These are phyloP conservation scores for Articulospora tetracladia DNA, from an alignment of 495 filamentous ascomycete species.

Conservation along the genomic window DNA sequence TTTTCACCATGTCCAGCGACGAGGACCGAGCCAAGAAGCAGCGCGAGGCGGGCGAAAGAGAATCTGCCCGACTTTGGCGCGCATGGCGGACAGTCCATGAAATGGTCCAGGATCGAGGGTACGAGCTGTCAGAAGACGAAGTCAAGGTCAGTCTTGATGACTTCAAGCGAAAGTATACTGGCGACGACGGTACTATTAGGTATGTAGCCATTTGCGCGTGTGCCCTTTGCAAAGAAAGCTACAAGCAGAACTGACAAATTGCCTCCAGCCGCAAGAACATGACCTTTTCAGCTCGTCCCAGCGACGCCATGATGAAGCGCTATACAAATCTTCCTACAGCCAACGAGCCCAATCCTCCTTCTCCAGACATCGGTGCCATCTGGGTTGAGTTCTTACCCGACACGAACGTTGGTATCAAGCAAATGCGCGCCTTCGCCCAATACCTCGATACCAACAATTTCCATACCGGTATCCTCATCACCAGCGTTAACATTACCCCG, in stretches of 20 bases:
- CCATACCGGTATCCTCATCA: constrained; percentile 86
- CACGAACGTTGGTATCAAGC: constrained; percentile 75
- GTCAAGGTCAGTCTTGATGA: constrained; percentile 72
- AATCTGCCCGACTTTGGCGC: constrained; percentile 75
- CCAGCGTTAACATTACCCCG: constrained; percentile 72
- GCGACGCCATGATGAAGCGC: constrained; percentile 75
- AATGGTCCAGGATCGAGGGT: constrained; percentile 85
- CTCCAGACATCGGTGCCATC: constrained; percentile 75
- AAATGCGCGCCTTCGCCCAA: constrained; percentile 85
- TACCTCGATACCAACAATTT: constrained; percentile 71
- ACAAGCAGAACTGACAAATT: constrained; percentile 23
- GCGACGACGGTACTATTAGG: constrained; percentile 52
- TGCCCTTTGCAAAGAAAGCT: constrained; percentile 6
- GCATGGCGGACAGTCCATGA: constrained; percentile 84
- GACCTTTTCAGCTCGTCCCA: constrained; percentile 81
- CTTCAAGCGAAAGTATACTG: constrained; percentile 65
- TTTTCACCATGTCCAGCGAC: constrained; percentile 40
- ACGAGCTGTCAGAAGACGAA: constrained; percentile 87
- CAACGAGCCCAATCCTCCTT: constrained; percentile 56
- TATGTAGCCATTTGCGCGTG: constrained; percentile 9
- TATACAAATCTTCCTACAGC: constrained; percentile 66
- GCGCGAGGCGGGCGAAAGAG: constrained; percentile 54
- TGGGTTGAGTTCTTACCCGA: constrained; percentile 90
- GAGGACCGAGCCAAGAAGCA: constrained; percentile 39
- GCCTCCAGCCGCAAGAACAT: constrained; percentile 68